A percentile compares a stretch with the other conserved stretches of the same genome.
Evolutionary conservation across 139 green algal species (phyloP).

Genomic region (Ulvella scutata): DNA sequence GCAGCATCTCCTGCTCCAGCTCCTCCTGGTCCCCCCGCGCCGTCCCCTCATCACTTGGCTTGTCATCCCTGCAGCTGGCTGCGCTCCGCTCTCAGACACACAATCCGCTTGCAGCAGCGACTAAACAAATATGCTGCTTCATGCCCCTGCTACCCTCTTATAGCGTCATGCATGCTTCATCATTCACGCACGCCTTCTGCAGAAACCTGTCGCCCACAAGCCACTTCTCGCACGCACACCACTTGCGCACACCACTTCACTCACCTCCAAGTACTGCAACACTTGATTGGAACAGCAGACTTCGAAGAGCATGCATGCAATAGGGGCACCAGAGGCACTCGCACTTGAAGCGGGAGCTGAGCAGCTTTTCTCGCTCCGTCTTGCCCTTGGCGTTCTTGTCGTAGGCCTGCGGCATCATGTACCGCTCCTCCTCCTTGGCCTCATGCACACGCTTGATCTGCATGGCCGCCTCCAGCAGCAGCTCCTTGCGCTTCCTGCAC

Average conservation of each 20-base stretch:
- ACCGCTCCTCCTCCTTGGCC: conserved; percentile 49
- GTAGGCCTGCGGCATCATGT: conserved; percentile 78
- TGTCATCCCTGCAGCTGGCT: conserved; percentile 17
- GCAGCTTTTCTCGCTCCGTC: conserved; percentile 7
- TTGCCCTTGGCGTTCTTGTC: conserved; percentile 30
- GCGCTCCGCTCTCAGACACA: too few species aligned
- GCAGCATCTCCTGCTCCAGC: conserved; percentile 82
- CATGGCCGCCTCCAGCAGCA: conserved; percentile 52
- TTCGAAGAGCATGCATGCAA: not conserved
- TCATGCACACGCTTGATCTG: conserved; percentile 36
- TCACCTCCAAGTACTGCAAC: not conserved
- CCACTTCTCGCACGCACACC: too few species aligned
- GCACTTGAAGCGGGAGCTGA: conserved; percentile 6
- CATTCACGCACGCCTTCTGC: too few species aligned
- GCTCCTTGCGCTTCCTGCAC: conserved; percentile 37
- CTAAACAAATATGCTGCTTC: too few species aligned
- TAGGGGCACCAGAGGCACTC: not conserved
- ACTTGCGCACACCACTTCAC: not conserved
- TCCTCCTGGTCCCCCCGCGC: conserved; percentile 74
- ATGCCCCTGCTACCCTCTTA: too few species aligned
- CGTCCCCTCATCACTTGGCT: conserved; percentile 33
- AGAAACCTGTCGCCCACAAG: too few species aligned
- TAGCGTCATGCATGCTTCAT: too few species aligned
- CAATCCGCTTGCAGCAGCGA: too few species aligned
- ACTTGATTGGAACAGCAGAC: not conserved